Conservation (phyloP, 805 yeast genomes). For the Hanseniaspora opuntiae region DNA sequence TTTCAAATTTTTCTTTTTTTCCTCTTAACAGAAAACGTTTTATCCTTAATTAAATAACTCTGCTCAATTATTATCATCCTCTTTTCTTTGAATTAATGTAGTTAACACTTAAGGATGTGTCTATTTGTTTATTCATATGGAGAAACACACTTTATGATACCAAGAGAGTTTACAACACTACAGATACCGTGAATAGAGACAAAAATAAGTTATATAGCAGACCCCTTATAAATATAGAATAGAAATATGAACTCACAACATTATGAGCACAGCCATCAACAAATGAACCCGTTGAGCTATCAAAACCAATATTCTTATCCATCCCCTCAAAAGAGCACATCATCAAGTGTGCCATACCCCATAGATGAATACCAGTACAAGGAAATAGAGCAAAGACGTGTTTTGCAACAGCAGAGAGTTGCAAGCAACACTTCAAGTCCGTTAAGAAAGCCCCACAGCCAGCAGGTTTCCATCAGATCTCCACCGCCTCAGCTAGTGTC, state of each 20-base stretch:
- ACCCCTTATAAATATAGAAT: neutral
- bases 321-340: neutral
- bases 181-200: no score
- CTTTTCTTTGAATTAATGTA: no score
- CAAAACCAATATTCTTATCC: neutral
- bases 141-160: no score
- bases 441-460: neutral
- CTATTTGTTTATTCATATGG: no score
- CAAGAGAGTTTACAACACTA: no score
- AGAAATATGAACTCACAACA: neutral
- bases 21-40: no score
- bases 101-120: no score
- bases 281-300: neutral
- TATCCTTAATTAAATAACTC: no score
- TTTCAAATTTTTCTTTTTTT: no score
- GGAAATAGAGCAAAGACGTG: neutral
- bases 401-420: neutral
- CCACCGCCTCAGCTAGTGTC: conserved; percentile 6
- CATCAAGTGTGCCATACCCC: neutral
- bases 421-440: neutral
- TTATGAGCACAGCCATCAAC: neutral
- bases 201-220: neutral
- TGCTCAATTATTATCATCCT: no score
- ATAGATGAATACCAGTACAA: neutral
- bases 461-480: neutral